These are phyloP conservation scores for Diaporthe humulicola DNA, from an alignment of 2,329 filamentous ascomycete genomes.

Conservation along the genomic window DNA sequence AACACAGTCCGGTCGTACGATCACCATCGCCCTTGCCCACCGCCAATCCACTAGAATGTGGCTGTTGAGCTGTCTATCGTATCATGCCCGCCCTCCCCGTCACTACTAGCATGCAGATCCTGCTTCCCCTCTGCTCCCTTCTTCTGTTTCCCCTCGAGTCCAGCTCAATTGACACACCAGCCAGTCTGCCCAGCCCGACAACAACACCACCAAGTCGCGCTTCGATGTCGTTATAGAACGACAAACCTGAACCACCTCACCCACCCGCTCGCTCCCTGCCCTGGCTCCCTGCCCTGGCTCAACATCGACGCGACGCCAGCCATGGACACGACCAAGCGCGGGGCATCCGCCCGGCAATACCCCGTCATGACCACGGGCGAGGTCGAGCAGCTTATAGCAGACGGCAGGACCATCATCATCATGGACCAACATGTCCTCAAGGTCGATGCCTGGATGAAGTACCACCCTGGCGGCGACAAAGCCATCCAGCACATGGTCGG, in stretches of 20 bases:
- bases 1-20: constrained; percentile 10
- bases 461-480: constrained; percentile 93
- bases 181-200: not conserved
- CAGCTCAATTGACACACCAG: constrained; percentile 3
- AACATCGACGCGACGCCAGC: not conserved
- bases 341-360: constrained; percentile 43
- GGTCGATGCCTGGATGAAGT: constrained; percentile 88
- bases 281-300: not conserved
- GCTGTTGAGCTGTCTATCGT: not conserved
- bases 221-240: not conserved
- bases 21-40: constrained; percentile 19
- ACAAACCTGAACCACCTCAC: not conserved
- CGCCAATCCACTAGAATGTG: constrained; percentile 10
- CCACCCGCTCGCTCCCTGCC: not conserved
- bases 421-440: constrained; percentile 86
- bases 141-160: not conserved
- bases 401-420: constrained; percentile 84
- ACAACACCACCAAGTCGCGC: not conserved
- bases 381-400: constrained; percentile 86
- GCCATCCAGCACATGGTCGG: constrained; percentile 94
- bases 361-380: constrained; percentile 62
- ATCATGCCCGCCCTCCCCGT: not conserved
- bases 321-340: constrained; percentile 37
- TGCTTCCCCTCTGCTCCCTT: not conserved
- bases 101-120: not conserved